A percentile compares a stretch with the other conserved stretches of the same genome.
Conservation (phyloP, 208 protist genomes). For the Leishmania arabica region DNA sequence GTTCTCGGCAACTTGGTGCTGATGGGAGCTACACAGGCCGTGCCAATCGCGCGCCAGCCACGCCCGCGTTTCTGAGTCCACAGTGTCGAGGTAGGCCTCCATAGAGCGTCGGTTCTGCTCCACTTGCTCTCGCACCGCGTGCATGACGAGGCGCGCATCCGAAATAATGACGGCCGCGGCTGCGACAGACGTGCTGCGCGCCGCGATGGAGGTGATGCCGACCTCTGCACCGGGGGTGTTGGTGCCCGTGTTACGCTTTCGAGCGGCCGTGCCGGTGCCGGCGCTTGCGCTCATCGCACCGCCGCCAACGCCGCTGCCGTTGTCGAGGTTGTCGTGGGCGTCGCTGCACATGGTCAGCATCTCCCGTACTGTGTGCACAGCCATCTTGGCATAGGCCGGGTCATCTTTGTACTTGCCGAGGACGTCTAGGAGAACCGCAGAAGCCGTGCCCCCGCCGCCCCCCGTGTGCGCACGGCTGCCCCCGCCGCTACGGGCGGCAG, state of each 20-base stretch:
- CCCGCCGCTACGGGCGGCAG: not conserved
- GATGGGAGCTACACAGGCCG: slow-evolving; percentile 1
- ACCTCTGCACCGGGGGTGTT: not conserved
- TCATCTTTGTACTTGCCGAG: slow-evolving; percentile 45
- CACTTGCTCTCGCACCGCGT: slow-evolving; percentile 21
- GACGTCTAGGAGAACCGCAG: slow-evolving; percentile 30
- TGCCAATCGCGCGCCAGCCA: slow-evolving; percentile 41
- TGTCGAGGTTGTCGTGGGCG: slow-evolving; percentile 14
- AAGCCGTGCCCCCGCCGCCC: not conserved
- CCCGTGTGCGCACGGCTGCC: slow-evolving; percentile 1
- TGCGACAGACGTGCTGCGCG: slow-evolving; percentile 9
- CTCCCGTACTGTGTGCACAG: slow-evolving; percentile 49
- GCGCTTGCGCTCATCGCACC: not conserved
- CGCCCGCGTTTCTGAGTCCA: slow-evolving; percentile 18
- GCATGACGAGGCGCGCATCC: slow-evolving; percentile 23
- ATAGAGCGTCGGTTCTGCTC: slow-evolving; percentile 21
- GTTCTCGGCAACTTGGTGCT: not conserved
- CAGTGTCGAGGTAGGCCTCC: slow-evolving; percentile 12
- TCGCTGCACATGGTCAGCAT: slow-evolving; percentile 44
- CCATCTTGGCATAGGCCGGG: slow-evolving; percentile 49
- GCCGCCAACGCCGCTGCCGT: slow-evolving; percentile 8
- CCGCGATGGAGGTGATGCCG: not conserved
- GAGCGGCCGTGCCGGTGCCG: not conserved
- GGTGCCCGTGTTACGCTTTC: slow-evolving; percentile 8
- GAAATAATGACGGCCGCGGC: slow-evolving; percentile 14